These are phyloP conservation scores for Cantharellus anzutake DNA, from an alignment of 768 basidiomycete species.

Conservation along the genomic window DNA sequence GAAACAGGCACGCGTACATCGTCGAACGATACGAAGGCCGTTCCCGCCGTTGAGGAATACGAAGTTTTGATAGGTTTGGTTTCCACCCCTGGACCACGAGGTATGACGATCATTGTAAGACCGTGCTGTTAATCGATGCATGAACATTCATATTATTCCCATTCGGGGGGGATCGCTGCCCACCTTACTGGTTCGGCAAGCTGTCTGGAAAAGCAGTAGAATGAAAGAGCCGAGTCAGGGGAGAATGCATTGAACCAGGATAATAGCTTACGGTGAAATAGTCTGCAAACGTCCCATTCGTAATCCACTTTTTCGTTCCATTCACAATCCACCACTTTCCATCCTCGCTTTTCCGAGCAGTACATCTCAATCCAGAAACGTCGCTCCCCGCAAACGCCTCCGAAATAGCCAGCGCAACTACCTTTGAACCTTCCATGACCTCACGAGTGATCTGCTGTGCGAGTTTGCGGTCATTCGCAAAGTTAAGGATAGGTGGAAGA, in stretches of 20 bases:
- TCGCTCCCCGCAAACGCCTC: slow-evolving; percentile 90
- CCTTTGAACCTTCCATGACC: slow-evolving; percentile 60
- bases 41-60: slow-evolving; percentile 84
- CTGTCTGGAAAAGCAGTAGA: slow-evolving; percentile 15
- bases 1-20: slow-evolving; percentile 56
- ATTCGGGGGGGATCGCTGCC: no score
- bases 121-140: slow-evolving; percentile 24
- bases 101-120: slow-evolving; percentile 57
- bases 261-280: slow-evolving; percentile 15
- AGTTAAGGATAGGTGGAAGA: slow-evolving; percentile 78
- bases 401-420: slow-evolving; percentile 74
- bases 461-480: slow-evolving; percentile 41
- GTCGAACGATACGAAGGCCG: slow-evolving; percentile 23
- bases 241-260: slow-evolving; percentile 26
- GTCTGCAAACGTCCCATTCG: slow-evolving; percentile 70
- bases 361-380: slow-evolving; percentile 62
- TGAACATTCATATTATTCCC: not conserved
- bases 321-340: slow-evolving; percentile 76
- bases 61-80: slow-evolving; percentile 86
- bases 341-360: slow-evolving; percentile 48
- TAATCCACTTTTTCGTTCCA: slow-evolving; percentile 96
- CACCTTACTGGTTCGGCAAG: slow-evolving; percentile 37
- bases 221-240: not conserved
- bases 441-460: slow-evolving; percentile 56
- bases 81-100: slow-evolving; percentile 48